A percentile compares a stretch with the other conserved stretches of the same genome.
phyloP scores from a whole-genome alignment of 2,329 filamentous ascomycete genomes.

The Polytolypa hystricis region DNA sequence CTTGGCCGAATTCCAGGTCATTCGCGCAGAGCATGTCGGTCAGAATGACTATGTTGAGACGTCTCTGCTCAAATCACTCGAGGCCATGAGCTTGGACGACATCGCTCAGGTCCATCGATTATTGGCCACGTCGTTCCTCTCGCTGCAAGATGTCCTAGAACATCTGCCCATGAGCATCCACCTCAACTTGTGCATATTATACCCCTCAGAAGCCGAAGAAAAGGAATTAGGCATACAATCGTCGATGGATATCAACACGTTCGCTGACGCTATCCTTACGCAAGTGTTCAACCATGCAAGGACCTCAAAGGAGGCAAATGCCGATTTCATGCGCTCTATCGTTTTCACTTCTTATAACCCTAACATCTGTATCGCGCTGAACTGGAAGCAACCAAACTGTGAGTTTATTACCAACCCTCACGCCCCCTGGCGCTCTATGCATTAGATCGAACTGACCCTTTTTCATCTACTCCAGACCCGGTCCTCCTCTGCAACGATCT shows the following conservation, averaged over 20 bases:
- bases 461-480: slow-evolving; percentile 57
- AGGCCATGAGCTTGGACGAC: slow-evolving; percentile 25
- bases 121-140: slow-evolving; percentile 65
- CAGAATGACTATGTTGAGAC: slow-evolving; percentile 4
- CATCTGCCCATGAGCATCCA: slow-evolving; percentile 70
- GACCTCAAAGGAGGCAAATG: slow-evolving; percentile 50
- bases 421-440: too few relatives aligned
- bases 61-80: slow-evolving; percentile 16
- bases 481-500: slow-evolving; percentile 93
- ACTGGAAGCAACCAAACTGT: slow-evolving; percentile 99
- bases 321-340: slow-evolving; percentile 69
- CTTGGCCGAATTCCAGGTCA: slow-evolving; percentile 44
- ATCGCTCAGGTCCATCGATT: slow-evolving; percentile 59
- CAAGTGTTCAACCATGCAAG: slow-evolving; percentile 89
- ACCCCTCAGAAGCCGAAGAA: slow-evolving; percentile 68
- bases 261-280: slow-evolving; percentile 70
- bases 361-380: slow-evolving; percentile 81
- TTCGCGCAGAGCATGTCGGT: slow-evolving; percentile 30
- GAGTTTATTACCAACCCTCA: slow-evolving; percentile 19
- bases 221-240: slow-evolving; percentile 57
- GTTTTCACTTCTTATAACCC: slow-evolving; percentile 92
- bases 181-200: slow-evolving; percentile 84
- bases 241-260: slow-evolving; percentile 71
- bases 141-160: slow-evolving; percentile 63
- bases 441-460: too few relatives aligned